Evolutionary conservation across 2,329 filamentous ascomycete genomes (phyloP).

Genomic region (Achaetomium macrosporum): DNA sequence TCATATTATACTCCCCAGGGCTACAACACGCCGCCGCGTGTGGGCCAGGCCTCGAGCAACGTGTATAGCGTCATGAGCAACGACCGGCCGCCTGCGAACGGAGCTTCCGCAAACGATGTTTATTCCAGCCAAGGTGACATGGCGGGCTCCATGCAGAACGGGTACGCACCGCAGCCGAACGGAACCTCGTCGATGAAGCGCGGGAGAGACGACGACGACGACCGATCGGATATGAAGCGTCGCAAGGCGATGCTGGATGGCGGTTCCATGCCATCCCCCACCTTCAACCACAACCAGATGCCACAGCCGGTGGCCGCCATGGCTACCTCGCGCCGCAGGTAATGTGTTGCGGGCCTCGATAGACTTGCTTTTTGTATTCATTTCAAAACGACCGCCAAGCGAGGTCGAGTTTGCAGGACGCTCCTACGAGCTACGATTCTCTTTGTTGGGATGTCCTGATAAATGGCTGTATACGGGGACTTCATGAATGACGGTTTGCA

Average conservation of each 20-base stretch:
- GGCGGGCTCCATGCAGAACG: slow-evolving; percentile 49
- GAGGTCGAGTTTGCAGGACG: slow-evolving; percentile 6
- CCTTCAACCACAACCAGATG: slow-evolving; percentile 25
- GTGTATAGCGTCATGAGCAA: slow-evolving; percentile 87
- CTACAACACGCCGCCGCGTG: slow-evolving; percentile 75
- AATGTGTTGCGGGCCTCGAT: background rate
- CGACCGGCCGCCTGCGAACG: slow-evolving; percentile 62
- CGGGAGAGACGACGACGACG: slow-evolving; percentile 40
- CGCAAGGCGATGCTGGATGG: slow-evolving; percentile 31
- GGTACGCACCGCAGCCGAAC: slow-evolving; percentile 63
- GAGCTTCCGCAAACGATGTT: slow-evolving; percentile 59
- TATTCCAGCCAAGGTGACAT: slow-evolving; percentile 64
- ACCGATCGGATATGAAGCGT: slow-evolving; percentile 34
- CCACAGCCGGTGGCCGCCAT: slow-evolving; percentile 26
- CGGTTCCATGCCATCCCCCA: slow-evolving; percentile 28
- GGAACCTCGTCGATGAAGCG: slow-evolving; percentile 47
- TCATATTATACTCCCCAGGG: slow-evolving; percentile 66
- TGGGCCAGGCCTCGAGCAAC: slow-evolving; percentile 64
- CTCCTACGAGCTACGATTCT: slow-evolving; percentile 25
- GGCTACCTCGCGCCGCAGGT: slow-evolving; percentile 26
- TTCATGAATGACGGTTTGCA: slow-evolving; percentile 42
- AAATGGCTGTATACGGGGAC: slow-evolving; percentile 53
- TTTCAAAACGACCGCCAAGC: slow-evolving; percentile 2
- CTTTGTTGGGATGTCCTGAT: slow-evolving; percentile 34
- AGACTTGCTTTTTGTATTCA: background rate